These are phyloP conservation scores for Cytospora mali DNA, from an alignment of 2,329 filamentous ascomycete genomes.

Conservation along the genomic window DNA sequence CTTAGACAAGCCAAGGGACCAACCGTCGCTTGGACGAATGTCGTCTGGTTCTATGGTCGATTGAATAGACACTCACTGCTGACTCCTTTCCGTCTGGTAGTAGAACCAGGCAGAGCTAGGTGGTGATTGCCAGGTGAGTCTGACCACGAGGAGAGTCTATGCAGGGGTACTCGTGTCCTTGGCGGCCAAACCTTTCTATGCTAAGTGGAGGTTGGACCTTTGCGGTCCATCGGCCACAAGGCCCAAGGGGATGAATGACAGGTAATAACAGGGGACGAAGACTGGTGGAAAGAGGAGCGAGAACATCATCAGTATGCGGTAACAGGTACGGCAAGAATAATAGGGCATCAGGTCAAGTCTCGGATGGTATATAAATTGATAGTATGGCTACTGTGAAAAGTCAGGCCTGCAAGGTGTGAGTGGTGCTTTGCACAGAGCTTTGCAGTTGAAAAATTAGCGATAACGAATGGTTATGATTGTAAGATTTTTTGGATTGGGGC, in stretches of 20 bases:
- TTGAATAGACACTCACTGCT: background rate
- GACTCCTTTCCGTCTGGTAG: background rate
- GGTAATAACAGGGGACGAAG: background rate
- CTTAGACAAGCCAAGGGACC: conserved; percentile 56
- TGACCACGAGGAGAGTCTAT: background rate
- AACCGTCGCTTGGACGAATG: conserved; percentile 46
- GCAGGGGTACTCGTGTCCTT: no score
- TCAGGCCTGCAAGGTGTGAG: background rate
- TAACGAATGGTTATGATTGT: background rate
- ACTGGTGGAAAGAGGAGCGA: background rate
- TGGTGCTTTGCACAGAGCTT: background rate
- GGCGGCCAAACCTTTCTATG: background rate
- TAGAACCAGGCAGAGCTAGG: background rate
- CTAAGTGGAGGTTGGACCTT: background rate
- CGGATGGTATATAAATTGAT: background rate
- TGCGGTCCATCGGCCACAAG: background rate
- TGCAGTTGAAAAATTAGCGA: background rate
- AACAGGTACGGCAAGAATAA: background rate
- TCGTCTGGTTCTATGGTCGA: conserved; percentile 22
- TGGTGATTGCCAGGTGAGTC: background rate
- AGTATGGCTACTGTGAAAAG: background rate
- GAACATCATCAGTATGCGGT: background rate
- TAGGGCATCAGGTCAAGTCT: background rate
- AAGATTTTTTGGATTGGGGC: background rate
- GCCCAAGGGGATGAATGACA: background rate